Evolutionary conservation across 2,329 filamentous ascomycete genomes (phyloP).

Genomic region (Emmonsia crescens): DNA sequence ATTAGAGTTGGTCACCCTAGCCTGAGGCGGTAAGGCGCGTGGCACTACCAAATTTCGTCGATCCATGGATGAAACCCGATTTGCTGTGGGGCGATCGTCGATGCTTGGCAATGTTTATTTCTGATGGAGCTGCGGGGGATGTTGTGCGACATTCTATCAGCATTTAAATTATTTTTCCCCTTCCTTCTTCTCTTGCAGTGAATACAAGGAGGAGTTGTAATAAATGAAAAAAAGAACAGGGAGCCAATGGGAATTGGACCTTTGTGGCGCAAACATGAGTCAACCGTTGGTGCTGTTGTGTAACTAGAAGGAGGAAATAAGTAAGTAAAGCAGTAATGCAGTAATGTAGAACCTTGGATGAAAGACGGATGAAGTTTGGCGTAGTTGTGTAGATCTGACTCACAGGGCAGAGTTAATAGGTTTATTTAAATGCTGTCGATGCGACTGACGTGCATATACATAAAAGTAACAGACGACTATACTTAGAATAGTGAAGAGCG

Average conservation of each 20-base stretch:
- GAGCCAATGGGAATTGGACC: not conserved
- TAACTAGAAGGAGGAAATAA: not conserved
- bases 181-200: not conserved
- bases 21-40: not conserved
- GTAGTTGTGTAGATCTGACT: not conserved
- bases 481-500: not conserved
- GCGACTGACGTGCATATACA: not conserved
- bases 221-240: not conserved
- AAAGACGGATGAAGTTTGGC: not conserved
- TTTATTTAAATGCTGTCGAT: not conserved
- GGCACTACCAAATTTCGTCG: too few species aligned
- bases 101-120: conserved; percentile 3
- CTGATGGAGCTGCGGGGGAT: not conserved
- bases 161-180: not conserved
- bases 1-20: not conserved
- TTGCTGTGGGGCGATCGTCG: not conserved
- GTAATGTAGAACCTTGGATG: too few species aligned
- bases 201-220: not conserved
- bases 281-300: not conserved
- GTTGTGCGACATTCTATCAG: not conserved
- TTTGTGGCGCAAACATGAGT: conserved; percentile 1
- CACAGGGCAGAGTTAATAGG: not conserved
- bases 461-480: not conserved
- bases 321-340: not conserved
- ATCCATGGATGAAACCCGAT: not conserved